A percentile compares a stretch with the other conserved stretches of the same genome.
These are phyloP conservation scores for Cercospora sesami DNA, from an alignment of 2,329 filamentous ascomycete species.

Conservation along the genomic window DNA sequence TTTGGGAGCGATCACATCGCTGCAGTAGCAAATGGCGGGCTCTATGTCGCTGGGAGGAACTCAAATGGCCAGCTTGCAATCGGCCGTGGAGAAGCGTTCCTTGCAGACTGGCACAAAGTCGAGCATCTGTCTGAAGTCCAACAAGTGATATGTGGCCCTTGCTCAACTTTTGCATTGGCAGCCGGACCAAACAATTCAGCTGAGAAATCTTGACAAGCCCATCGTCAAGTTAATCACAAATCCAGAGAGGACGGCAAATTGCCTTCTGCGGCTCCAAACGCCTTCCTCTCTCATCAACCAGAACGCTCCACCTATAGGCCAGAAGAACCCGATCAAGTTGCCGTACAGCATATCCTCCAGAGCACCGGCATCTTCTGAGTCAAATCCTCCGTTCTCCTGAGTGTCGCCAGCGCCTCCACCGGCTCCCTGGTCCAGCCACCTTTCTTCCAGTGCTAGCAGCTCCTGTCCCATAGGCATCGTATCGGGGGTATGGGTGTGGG, in stretches of 20 bases:
- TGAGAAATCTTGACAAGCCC: conserved; percentile 3
- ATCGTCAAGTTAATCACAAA: conserved; percentile 68
- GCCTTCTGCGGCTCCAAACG: conserved; percentile 79
- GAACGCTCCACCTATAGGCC: conserved; percentile 80
- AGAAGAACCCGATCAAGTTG: conserved; percentile 90
- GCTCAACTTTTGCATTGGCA: conserved; percentile 25
- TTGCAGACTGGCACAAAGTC: conserved; percentile 33
- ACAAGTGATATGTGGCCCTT: conserved; percentile 31
- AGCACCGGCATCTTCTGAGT: conserved; percentile 59
- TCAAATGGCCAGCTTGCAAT: conserved; percentile 60
- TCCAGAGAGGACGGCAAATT: conserved; percentile 83
- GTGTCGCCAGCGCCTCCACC: conserved; percentile 38
- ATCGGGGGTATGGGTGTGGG: conserved; percentile 79
- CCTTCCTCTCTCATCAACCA: conserved; percentile 87
- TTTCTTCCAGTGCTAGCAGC: conserved; percentile 77
- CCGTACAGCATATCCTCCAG: conserved; percentile 86
- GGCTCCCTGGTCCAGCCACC: conserved; percentile 73
- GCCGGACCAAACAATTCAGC: not conserved
- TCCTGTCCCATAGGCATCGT: conserved; percentile 79
- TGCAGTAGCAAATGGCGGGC: conserved; percentile 52
- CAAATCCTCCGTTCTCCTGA: conserved; percentile 49
- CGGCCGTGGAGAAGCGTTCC: conserved; percentile 22
- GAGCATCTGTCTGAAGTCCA: conserved; percentile 2
- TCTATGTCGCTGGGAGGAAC: conserved; percentile 61
- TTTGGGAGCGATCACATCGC: conserved; percentile 62